These are phyloP conservation scores for Austroboletus novae-zelandiae DNA, from an alignment of 1,284 basidiomycete species.

Conservation along the genomic window DNA sequence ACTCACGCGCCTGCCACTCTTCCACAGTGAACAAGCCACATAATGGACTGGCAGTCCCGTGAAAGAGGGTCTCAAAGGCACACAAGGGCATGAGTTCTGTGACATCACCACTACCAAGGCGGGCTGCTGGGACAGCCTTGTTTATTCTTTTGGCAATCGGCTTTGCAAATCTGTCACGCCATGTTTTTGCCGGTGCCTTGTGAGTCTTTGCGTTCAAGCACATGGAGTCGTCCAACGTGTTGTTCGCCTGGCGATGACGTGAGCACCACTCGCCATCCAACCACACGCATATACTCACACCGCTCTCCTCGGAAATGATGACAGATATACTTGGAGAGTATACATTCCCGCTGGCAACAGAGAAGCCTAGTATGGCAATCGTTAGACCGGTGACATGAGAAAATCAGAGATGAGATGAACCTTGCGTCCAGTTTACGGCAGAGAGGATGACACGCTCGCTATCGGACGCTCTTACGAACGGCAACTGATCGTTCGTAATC, in stretches of 20 bases:
- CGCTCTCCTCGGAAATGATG: slow-evolving; percentile 55
- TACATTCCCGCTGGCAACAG: slow-evolving; percentile 39
- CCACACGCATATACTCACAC: slow-evolving; percentile 34
- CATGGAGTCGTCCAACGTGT: slow-evolving; percentile 70
- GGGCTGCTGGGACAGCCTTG: slow-evolving; percentile 55
- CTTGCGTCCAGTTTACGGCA: slow-evolving; percentile 69
- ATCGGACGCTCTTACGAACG: slow-evolving; percentile 68
- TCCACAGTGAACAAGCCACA: slow-evolving; percentile 63
- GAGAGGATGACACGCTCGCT: slow-evolving; percentile 63
- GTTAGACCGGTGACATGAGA: not conserved
- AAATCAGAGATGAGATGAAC: slow-evolving; percentile 32
- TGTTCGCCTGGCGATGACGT: slow-evolving; percentile 47
- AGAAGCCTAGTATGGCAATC: slow-evolving; percentile 45
- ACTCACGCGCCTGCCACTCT: slow-evolving; percentile 67
- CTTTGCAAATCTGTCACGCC: slow-evolving; percentile 56
- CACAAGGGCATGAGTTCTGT: slow-evolving; percentile 71
- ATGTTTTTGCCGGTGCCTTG: slow-evolving; percentile 44
- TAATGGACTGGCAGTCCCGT: slow-evolving; percentile 58
- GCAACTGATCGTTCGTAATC: slow-evolving; percentile 43
- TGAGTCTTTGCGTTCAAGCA: slow-evolving; percentile 59
- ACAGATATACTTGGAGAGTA: slow-evolving; percentile 48
- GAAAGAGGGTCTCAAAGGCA: slow-evolving; percentile 72
- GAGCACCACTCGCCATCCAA: not conserved
- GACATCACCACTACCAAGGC: slow-evolving; percentile 56
- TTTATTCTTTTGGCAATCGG: slow-evolving; percentile 65